These are phyloP conservation scores for Petrea volubilis DNA, from an alignment of 257 asterid species.

Conservation along the genomic window DNA sequence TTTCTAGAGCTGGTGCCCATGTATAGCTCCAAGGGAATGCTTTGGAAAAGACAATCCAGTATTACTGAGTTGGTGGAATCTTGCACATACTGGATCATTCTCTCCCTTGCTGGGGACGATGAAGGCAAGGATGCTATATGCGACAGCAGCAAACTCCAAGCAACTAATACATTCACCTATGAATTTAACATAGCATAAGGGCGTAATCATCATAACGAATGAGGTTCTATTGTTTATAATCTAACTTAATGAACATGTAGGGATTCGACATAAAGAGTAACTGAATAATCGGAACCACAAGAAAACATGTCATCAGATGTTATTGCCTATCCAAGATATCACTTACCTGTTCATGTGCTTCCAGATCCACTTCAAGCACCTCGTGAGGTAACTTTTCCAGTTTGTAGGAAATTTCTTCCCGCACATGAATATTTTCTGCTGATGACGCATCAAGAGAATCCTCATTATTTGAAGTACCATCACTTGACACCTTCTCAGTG, in stretches of 20 bases:
- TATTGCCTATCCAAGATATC: slow-evolving; percentile 6
- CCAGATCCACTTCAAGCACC: slow-evolving; percentile 70
- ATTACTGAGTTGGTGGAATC: slow-evolving; percentile 65
- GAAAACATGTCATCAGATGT: slow-evolving; percentile 1
- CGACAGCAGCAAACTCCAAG: slow-evolving; percentile 90
- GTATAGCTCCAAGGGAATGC: slow-evolving; percentile 71
- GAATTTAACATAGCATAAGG: slow-evolving; percentile 24
- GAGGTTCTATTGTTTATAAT: background rate
- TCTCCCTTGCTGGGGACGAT: slow-evolving; percentile 78
- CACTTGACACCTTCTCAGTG: slow-evolving; percentile 30
- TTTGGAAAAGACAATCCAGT: slow-evolving; percentile 87
- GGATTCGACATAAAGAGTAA: background rate
- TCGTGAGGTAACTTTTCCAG: slow-evolving; percentile 58
- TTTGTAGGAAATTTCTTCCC: slow-evolving; percentile 74
- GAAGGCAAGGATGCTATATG: slow-evolving; percentile 77
- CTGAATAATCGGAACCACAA: background rate
- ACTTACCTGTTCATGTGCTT: slow-evolving; percentile 75
- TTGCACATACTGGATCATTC: slow-evolving; percentile 79
- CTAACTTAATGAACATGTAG: slow-evolving; percentile 2
- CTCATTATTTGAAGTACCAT: slow-evolving; percentile 44
- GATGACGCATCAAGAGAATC: slow-evolving; percentile 46
- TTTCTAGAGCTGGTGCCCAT: slow-evolving; percentile 58
- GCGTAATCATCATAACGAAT: slow-evolving; percentile 10
- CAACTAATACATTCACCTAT: slow-evolving; percentile 76
- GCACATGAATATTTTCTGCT: slow-evolving; percentile 58